Base-by-base conservation (phyloP, 768 basidiomycete species). In the Flagelloscypha sp. region DNA sequence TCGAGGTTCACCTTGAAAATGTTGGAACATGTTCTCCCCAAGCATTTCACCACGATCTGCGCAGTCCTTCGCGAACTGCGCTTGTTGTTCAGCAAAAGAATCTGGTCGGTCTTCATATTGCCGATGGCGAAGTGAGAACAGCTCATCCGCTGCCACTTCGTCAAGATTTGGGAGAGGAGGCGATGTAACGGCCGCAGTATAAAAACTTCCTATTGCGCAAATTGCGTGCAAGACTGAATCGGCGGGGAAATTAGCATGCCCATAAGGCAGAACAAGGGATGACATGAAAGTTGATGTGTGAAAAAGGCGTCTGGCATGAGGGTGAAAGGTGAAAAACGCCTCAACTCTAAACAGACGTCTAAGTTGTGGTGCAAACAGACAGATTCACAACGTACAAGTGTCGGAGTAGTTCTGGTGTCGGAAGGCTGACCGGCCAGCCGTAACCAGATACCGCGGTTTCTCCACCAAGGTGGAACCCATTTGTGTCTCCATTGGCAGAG, bases 141-240 rank as follows among this genome's bases (percentile, higher is more conserved):
- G 70, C 48, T 77, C 75, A 43, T 76, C 74, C 66, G 40, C 65
- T 23, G 64, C 58, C 21, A 66, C 61, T 46, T 74, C 62, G 22
- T 60, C 57, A 35, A 71, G 68, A 40, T 71, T 59, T 15, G 70
- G 68, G 21, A 66, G 55, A 2, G 76, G 72, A 15, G 74, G 68
- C 4, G 70, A 74, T 8, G 70, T 61, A 3, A 80, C 73, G 3
- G 74, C 78, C 11, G 78, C 75, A 1, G 83, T 86, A 45, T 86
- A 87, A 15, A 80, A 58, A 38, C 84, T 79, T 11, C 82, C 79
- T 23, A 80, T 65, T 2, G 85, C 87, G 55, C 86, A 88, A 33
- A 93, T 84, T n/a, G 85, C 84, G 50, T 93, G 88, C 0, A 93
- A 68, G 25, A 89, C 57, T 7, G 79, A 68, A 5, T 70, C 52